Evolutionary conservation across 306 rosid genomes (phyloP).

Genomic region (Gynostemma pentaphyllum): DNA sequence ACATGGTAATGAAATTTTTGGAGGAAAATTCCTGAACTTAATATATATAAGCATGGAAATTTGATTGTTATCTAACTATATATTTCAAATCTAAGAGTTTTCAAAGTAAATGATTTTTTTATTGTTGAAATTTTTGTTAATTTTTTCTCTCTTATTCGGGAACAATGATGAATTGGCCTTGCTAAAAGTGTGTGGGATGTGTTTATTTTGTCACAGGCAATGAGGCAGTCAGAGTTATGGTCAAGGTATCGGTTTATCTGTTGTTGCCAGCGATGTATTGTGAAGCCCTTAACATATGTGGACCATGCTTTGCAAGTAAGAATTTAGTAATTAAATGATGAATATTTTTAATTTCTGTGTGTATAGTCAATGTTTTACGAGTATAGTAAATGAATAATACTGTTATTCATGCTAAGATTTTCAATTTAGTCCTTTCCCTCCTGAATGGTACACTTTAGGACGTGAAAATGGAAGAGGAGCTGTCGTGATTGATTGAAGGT

Average conservation of each 20-base stretch:
- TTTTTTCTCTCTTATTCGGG: neutral
- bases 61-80: neutral
- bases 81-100: neutral
- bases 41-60: neutral
- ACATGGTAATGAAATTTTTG: neutral
- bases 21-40: neutral
- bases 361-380: too few species aligned
- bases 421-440: too few species aligned
- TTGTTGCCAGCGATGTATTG: conserved; percentile 44
- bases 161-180: neutral
- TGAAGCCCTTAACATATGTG: conserved; percentile 30
- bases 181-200: neutral
- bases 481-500: too few species aligned
- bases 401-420: too few species aligned
- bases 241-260: conserved; percentile 61
- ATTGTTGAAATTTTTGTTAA: neutral
- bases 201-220: conserved; percentile 23
- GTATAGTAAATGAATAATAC: too few species aligned
- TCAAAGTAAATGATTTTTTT: neutral
- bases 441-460: too few species aligned
- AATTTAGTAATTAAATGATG: neutral
- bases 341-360: neutral
- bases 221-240: conserved; percentile 60
- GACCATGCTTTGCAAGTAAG: conserved; percentile 62
- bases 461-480: too few species aligned